These are phyloP conservation scores for Phaeosphaeria sp. DNA, from an alignment of 2,329 filamentous ascomycete species.

Conservation along the genomic window DNA sequence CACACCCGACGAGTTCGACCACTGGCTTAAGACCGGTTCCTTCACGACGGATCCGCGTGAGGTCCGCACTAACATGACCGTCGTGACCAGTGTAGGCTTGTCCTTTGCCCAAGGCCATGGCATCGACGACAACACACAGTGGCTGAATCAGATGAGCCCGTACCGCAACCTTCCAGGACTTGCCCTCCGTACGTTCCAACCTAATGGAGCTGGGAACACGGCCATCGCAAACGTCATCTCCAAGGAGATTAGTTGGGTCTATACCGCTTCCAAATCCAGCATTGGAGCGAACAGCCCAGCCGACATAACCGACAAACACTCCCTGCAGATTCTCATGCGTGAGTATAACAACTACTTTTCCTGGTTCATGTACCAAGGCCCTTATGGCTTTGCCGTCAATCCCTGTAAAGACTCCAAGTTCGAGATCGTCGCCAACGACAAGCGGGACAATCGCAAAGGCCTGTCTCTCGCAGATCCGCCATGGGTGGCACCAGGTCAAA, in stretches of 20 bases:
- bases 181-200: background rate
- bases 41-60: conserved; percentile 4
- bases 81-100: background rate
- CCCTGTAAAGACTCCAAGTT: background rate
- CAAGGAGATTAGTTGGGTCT: background rate
- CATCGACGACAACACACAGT: background rate
- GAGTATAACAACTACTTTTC: background rate
- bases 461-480: background rate
- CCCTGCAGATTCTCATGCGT: background rate
- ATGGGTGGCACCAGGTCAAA: background rate
- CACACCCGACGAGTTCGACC: conserved; percentile 1
- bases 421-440: background rate
- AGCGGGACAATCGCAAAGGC: background rate
- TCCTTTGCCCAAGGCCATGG: background rate
- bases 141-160: background rate
- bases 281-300: no score
- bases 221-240: background rate
- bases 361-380: background rate
- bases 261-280: background rate
- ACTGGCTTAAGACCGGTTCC: background rate
- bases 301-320: background rate
- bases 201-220: background rate
- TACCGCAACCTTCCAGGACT: background rate
- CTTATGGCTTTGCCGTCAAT: background rate
- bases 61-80: background rate